Conservation (phyloP, 2,329 filamentous ascomycete species). For the Neopestalotiopsis rosae region DNA sequence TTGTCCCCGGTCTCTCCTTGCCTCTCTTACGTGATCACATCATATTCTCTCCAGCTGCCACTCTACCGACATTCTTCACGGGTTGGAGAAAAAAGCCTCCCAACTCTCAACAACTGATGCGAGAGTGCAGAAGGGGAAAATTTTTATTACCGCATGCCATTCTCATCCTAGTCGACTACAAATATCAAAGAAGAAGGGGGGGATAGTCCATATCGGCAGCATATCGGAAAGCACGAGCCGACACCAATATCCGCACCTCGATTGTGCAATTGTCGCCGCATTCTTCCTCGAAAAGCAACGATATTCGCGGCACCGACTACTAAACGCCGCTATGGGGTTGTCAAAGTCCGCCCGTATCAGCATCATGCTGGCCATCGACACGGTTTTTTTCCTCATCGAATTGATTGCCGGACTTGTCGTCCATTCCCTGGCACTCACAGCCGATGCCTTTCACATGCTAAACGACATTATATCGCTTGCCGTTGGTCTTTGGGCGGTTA, state of each 20-base stretch:
- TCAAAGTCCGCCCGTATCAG: conserved; percentile 92
- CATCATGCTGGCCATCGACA: conserved; percentile 90
- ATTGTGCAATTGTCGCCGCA: background rate
- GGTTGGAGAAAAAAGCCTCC: background rate
- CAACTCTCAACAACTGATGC: background rate
- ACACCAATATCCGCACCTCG: background rate
- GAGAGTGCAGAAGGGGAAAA: background rate
- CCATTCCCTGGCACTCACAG: conserved; percentile 89
- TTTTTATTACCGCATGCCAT: background rate
- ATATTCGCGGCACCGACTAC: background rate
- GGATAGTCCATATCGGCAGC: background rate
- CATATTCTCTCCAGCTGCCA: background rate
- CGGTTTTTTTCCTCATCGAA: conserved; percentile 88
- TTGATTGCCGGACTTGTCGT: conserved; percentile 84
- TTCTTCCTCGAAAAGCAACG: background rate
- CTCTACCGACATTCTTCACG: background rate
- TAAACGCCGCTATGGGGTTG: conserved; percentile 70
- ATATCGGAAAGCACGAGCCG: background rate
- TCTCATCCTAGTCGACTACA: background rate
- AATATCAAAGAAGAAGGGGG: background rate
- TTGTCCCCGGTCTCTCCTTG: background rate
- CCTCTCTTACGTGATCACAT: background rate
- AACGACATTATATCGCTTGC: conserved; percentile 96
- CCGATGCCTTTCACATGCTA: conserved; percentile 98
- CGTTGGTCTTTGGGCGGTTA: conserved; percentile 95